phyloP scores from a whole-genome alignment of 1,284 basidiomycete species.

The Singerocomus inundabilis region DNA sequence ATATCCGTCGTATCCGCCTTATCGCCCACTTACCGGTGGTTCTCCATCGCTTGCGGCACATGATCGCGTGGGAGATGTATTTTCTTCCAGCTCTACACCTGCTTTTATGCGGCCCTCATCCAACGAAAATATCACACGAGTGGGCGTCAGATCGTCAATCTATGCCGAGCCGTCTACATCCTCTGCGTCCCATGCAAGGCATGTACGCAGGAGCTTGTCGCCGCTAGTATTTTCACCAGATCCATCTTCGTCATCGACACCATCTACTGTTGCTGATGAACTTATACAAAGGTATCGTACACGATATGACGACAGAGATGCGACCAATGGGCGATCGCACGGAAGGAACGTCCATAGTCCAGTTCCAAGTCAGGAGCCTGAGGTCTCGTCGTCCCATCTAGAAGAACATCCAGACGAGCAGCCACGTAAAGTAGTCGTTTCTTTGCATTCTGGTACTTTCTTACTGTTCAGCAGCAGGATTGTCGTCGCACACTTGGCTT shows the following conservation, averaged over 20 bases:
- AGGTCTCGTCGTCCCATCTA: conserved; percentile 1
- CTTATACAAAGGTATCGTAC: conserved; percentile 17
- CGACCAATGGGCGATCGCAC: conserved; percentile 1
- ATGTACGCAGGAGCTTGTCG: conserved; percentile 25
- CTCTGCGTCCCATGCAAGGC: conserved; percentile 17
- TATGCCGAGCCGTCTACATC: conserved; percentile 10
- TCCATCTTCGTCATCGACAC: conserved; percentile 8
- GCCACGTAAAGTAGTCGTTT: conserved; percentile 10
- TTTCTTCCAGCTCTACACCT: conserved; percentile 9
- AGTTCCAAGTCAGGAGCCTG: conserved; percentile 3
- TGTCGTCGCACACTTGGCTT: conserved; percentile 9
- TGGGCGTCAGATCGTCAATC: conserved; percentile 6
- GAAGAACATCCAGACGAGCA: conserved; percentile 10
- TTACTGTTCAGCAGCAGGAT: conserved; percentile 3
- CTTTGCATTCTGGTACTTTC: background rate
- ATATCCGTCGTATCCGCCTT: conserved; percentile 22
- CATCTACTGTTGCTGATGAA: conserved; percentile 19
- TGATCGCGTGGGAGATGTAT: conserved; percentile 15
- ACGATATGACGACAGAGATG: conserved; percentile 1
- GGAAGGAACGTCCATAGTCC: conserved; percentile 8
- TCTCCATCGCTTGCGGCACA: conserved; percentile 16
- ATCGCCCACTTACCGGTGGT: conserved; percentile 20
- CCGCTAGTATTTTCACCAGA: conserved; percentile 25
- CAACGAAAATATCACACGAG: conserved; percentile 15
- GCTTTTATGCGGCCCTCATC: conserved; percentile 21